Conservation (phyloP, 75 land plant species). For the Isoetes taiwanensis region DNA sequence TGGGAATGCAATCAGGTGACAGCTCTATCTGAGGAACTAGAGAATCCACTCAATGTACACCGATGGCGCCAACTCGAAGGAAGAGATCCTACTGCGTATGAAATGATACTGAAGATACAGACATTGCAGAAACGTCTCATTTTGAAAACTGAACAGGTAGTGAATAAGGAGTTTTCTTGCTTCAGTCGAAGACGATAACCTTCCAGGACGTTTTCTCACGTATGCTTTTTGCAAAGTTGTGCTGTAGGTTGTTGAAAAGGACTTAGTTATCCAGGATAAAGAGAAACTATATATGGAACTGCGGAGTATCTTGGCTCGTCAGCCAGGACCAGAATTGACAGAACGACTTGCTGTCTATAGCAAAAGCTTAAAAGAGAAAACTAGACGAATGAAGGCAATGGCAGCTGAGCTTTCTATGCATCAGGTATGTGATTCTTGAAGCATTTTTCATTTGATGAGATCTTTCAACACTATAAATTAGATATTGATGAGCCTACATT, state of each 20-base stretch:
- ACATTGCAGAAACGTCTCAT: slow-evolving; percentile 22
- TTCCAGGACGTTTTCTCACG: too few species aligned
- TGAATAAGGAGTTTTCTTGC: not conserved
- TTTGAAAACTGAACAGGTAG: slow-evolving; percentile 20
- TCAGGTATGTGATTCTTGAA: slow-evolving; percentile 7
- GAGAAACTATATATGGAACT: slow-evolving; percentile 26
- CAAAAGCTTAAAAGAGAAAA: slow-evolving; percentile 17
- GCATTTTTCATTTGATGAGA: not conserved
- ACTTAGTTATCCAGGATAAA: slow-evolving; percentile 26
- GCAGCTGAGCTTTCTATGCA: slow-evolving; percentile 22
- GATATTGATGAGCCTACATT: not conserved
- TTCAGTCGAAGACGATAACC: not conserved
- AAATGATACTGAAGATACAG: slow-evolving; percentile 29
- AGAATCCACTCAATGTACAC: slow-evolving; percentile 28
- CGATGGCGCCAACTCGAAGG: slow-evolving; percentile 30
- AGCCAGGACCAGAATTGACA: slow-evolving; percentile 26
- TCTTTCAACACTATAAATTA: too few species aligned
- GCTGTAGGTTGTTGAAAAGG: slow-evolving; percentile 27
- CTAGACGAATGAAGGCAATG: slow-evolving; percentile 27
- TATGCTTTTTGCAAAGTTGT: too few species aligned
- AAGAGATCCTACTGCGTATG: slow-evolving; percentile 22
- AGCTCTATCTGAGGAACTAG: slow-evolving; percentile 26
- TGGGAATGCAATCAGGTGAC: slow-evolving; percentile 23
- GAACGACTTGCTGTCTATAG: slow-evolving; percentile 19
- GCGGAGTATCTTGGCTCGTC: slow-evolving; percentile 18